phyloP scores from a whole-genome alignment of 2,329 filamentous ascomycete species.

The Paradendryphiella salina region DNA sequence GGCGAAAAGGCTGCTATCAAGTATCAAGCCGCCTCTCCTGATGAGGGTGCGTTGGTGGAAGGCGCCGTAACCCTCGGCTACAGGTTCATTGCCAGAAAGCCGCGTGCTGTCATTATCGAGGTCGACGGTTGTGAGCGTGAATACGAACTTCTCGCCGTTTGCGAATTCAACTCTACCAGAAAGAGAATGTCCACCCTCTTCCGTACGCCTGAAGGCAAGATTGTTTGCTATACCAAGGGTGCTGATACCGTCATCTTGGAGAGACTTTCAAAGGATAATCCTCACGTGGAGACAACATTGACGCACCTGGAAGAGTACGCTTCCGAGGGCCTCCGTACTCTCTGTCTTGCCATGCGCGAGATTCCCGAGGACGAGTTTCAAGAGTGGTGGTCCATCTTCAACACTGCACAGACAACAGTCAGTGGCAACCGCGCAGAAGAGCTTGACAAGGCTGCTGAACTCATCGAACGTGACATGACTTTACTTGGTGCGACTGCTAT shows the following conservation, averaged over 20 bases:
- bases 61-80: slow-evolving; percentile 86
- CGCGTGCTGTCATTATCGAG: slow-evolving; percentile 81
- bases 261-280: slow-evolving; percentile 76
- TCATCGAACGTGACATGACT: slow-evolving; percentile 90
- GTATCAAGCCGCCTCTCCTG: slow-evolving; percentile 96
- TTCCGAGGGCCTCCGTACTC: slow-evolving; percentile 89
- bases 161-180: slow-evolving; percentile 96
- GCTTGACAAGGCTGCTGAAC: slow-evolving; percentile 92
- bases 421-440: slow-evolving; percentile 91
- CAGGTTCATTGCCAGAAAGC: slow-evolving; percentile 87
- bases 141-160: slow-evolving; percentile 93
- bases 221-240: slow-evolving; percentile 92
- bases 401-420: slow-evolving; percentile 85
- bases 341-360: slow-evolving; percentile 94
- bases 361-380: slow-evolving; percentile 85
- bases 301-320: slow-evolving; percentile 98
- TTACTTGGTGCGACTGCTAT: slow-evolving; percentile 95
- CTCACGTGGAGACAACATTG: slow-evolving; percentile 84
- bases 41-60: slow-evolving; percentile 95
- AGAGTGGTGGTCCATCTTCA: slow-evolving; percentile 84
- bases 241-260: slow-evolving; percentile 98
- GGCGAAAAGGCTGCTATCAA: slow-evolving; percentile 85
- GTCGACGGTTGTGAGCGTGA: slow-evolving; percentile 71
- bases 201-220: slow-evolving; percentile 92
- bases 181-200: slow-evolving; percentile 99